Conservation (phyloP, 768 basidiomycete genomes). For the Peribolospora baueri region DNA sequence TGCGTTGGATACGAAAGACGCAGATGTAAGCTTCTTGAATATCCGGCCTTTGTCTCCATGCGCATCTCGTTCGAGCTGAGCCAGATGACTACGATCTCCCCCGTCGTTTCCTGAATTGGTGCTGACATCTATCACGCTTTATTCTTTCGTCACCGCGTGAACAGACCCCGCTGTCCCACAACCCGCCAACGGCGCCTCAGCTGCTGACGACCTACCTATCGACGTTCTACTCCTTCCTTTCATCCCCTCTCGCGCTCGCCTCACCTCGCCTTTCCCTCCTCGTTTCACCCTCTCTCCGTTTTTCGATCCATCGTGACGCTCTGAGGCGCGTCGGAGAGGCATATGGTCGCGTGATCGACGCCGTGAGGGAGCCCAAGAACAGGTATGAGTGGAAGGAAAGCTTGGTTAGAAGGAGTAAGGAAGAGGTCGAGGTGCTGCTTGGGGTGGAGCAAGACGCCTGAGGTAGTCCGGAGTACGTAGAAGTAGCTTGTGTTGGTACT, state of each 20-base stretch:
- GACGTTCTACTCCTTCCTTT: conserved; percentile 64
- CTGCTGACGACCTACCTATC: conserved; percentile 4
- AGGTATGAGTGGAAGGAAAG: conserved; percentile 41
- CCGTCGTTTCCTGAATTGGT: background rate
- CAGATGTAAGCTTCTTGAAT: conserved; percentile 17
- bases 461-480: too few species aligned
- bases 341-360: conserved; percentile 50
- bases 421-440: conserved; percentile 12
- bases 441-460: background rate
- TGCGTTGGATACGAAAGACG: conserved; percentile 19
- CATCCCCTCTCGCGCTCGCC: conserved; percentile 45
- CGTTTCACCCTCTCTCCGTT: conserved; percentile 38
- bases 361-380: conserved; percentile 48
- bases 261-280: conserved; percentile 55
- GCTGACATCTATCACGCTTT: background rate
- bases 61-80: background rate
- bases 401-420: conserved; percentile 10
- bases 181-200: conserved; percentile 38
- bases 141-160: background rate
- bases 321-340: conserved; percentile 40
- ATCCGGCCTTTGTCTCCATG: background rate
- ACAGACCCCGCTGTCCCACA: conserved; percentile 50
- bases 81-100: background rate
- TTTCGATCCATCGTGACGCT: conserved; percentile 49
- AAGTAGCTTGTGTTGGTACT: too few species aligned